phyloP scores from a whole-genome alignment of 139 green algal genomes.

The Haematococcus lacustris region DNA sequence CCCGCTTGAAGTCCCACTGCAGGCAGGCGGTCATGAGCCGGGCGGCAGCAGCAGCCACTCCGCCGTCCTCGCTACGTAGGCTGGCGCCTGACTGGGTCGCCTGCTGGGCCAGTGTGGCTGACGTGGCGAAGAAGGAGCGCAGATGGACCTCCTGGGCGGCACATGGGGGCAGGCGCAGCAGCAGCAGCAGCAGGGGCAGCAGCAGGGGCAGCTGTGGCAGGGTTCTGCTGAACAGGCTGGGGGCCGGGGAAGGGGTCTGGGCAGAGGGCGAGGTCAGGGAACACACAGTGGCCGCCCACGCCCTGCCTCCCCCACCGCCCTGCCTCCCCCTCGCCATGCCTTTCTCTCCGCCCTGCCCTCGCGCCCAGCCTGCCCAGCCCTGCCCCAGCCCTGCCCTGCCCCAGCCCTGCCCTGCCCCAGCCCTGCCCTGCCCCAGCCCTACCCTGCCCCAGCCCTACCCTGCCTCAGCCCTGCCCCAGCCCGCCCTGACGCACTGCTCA shows the following conservation, averaged over 20 bases:
- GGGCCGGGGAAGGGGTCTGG: neutral
- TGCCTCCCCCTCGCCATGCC: neutral
- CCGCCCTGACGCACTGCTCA: too few species aligned
- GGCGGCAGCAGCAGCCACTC: conserved; percentile 47
- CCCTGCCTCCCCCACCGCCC: neutral
- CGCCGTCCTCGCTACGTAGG: conserved; percentile 34
- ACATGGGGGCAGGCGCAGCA: neutral
- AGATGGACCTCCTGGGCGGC: conserved; percentile 60
- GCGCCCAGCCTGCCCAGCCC: too few species aligned
- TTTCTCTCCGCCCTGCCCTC: neutral
- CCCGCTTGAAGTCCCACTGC: conserved; percentile 64
- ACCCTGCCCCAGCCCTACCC: neutral
- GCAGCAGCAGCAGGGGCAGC: neutral
- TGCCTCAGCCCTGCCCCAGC: neutral
- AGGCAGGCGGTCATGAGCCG: conserved; percentile 61
- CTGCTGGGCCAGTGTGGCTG: conserved; percentile 3
- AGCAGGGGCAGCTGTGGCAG: neutral
- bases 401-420: neutral
- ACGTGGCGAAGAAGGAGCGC: conserved; percentile 29
- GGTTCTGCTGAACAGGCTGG: neutral
- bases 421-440: neutral
- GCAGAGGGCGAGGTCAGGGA: neutral
- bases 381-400: neutral
- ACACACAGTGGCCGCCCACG: neutral
- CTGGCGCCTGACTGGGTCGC: conserved; percentile 11